Percentiles rank a stretch among this genome's conserved stretches.
Conservation (phyloP, 83 land plant genomes). For the Isoetes engelmannii region DNA sequence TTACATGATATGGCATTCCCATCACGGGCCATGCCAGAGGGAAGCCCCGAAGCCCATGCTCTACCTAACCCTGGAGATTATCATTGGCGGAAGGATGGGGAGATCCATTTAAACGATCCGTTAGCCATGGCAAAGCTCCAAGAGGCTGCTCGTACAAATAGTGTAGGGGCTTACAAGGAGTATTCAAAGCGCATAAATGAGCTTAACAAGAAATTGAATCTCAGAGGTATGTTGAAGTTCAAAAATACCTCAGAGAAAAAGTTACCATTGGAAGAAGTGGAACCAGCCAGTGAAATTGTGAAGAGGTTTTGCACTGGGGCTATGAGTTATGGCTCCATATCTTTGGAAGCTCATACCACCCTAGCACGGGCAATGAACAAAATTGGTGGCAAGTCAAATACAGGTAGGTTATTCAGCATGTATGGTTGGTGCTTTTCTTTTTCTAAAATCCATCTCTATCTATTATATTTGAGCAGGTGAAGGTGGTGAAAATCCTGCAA, state of each 20-base stretch:
- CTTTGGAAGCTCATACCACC: conserved; percentile 85
- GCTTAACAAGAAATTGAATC: conserved; percentile 69
- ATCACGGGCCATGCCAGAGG: conserved; percentile 51
- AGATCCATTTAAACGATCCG: conserved; percentile 91
- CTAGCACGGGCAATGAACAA: conserved; percentile 92
- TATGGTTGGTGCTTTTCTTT: conserved; percentile 16
- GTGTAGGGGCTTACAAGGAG: conserved; percentile 82
- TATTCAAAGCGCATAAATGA: conserved; percentile 77
- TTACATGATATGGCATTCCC: conserved; percentile 92
- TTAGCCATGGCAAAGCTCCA: conserved; percentile 91
- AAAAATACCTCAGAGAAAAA: conserved; percentile 42
- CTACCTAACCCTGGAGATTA: conserved; percentile 95
- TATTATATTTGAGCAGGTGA: conserved; percentile 51
- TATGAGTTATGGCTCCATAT: conserved; percentile 99
- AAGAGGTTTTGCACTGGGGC: conserved; percentile 98
- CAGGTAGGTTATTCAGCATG: conserved; percentile 38
- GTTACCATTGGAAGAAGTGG: conserved; percentile 85
- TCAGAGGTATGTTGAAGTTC: conserved; percentile 84
- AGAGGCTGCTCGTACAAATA: conserved; percentile 86
- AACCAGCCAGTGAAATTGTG: conserved; percentile 94
- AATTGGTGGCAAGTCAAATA: conserved; percentile 95
- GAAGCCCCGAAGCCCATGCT: conserved; percentile 86
- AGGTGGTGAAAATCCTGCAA: conserved; percentile 91
- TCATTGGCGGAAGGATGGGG: conserved; percentile 96
- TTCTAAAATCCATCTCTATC: neutral